Conservation (phyloP, 257 asterid genomes). For the Penstemon newberryi region DNA sequence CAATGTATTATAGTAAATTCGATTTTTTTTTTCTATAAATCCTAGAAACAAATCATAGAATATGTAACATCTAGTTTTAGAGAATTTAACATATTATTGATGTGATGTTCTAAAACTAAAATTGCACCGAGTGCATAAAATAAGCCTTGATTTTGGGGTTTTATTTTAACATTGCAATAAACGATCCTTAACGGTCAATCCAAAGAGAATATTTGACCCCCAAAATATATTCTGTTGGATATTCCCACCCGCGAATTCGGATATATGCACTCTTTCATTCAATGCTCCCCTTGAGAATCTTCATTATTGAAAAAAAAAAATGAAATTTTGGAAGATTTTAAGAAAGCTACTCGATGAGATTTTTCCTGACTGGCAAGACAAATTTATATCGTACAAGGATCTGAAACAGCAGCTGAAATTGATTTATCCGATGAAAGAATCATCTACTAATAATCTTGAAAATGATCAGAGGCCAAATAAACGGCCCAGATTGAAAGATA, state of each 20-base stretch:
- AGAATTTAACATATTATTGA: background rate
- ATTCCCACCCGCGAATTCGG: constrained; percentile 32
- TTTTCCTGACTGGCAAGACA: constrained; percentile 58
- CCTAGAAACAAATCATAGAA: no score
- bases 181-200: constrained; percentile 28
- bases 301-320: constrained; percentile 16
- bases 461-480: constrained; percentile 35
- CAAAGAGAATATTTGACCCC: constrained; percentile 26
- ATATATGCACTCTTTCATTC: constrained; percentile 15
- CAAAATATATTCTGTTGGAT: constrained; percentile 28
- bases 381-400: constrained; percentile 54
- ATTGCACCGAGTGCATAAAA: constrained; percentile 11
- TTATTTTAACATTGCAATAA: background rate
- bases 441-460: background rate
- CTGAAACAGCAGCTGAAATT: constrained; percentile 48
- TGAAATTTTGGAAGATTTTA: constrained; percentile 63
- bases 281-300: background rate
- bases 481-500: constrained; percentile 35
- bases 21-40: no score
- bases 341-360: constrained; percentile 43
- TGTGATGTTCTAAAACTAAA: constrained; percentile 12
- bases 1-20: no score
- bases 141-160: background rate
- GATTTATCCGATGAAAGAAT: constrained; percentile 32
- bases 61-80: no score